Percentiles rank a stretch among this genome's conserved stretches.
Evolutionary conservation across 768 basidiomycete species (phyloP).

Genomic region (Saitozyma sp.): DNA sequence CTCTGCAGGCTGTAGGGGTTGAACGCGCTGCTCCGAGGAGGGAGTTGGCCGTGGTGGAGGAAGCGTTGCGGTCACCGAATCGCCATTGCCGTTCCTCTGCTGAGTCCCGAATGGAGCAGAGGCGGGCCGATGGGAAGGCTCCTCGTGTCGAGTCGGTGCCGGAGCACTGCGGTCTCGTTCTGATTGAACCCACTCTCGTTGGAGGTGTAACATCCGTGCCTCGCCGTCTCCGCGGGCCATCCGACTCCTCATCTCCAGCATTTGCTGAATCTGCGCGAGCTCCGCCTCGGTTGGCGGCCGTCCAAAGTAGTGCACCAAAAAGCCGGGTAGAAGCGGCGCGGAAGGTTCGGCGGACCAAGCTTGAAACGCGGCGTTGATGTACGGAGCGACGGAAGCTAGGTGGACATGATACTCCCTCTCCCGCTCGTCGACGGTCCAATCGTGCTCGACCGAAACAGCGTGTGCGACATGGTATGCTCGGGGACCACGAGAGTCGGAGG

Average conservation of each 20-base stretch:
- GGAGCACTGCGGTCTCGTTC: too few relatives aligned
- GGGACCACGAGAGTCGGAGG: neutral
- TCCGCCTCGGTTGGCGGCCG: slow-evolving; percentile 25
- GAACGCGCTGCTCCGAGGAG: neutral
- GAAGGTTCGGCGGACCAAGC: slow-evolving; percentile 30
- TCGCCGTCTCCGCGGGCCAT: neutral
- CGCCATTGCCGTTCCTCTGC: neutral
- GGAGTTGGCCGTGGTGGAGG: neutral
- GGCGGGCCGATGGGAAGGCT: too few relatives aligned
- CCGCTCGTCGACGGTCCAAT: neutral
- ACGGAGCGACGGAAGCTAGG: slow-evolving; percentile 31
- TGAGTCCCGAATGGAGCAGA: too few relatives aligned
- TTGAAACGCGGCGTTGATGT: slow-evolving; percentile 39
- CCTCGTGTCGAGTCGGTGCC: too few relatives aligned
- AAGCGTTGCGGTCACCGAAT: neutral
- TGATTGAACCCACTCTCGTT: too few relatives aligned
- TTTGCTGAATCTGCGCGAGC: slow-evolving; percentile 25
- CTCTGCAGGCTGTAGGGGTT: neutral
- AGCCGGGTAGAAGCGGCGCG: slow-evolving; percentile 25
- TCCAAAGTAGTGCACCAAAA: slow-evolving; percentile 40
- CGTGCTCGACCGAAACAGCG: neutral
- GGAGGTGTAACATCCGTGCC: too few relatives aligned
- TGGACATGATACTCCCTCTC: slow-evolving; percentile 13
- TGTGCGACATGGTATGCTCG: neutral
- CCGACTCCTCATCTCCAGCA: slow-evolving; percentile 15